phyloP scores from a whole-genome alignment of 1,284 basidiomycete species.

The Athelia psychrophila region DNA sequence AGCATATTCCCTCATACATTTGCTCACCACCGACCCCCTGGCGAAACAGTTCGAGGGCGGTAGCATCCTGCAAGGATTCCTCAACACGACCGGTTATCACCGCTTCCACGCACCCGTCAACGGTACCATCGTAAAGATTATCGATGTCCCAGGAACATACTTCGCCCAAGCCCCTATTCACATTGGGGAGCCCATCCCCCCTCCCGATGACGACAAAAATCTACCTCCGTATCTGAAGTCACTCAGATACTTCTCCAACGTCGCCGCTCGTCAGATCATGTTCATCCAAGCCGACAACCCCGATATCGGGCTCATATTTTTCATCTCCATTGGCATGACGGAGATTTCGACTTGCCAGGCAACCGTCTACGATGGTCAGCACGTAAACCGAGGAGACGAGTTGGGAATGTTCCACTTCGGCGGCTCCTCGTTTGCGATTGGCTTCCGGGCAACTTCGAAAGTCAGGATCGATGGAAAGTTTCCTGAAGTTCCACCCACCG shows the following conservation, averaged over 20 bases:
- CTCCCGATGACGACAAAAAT: background rate
- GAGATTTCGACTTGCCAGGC: conserved; percentile 39
- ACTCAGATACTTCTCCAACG: conserved; percentile 32
- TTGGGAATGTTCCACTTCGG: conserved; percentile 36
- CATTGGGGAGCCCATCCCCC: background rate
- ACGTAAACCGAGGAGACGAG: conserved; percentile 6
- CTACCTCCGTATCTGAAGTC: conserved; percentile 21
- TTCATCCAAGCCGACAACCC: conserved; percentile 37
- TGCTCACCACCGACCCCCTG: conserved; percentile 27
- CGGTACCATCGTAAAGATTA: conserved; percentile 34
- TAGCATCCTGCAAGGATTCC: conserved; percentile 40
- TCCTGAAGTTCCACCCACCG: conserved; percentile 1
- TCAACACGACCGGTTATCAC: conserved; percentile 36
- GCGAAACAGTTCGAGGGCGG: conserved; percentile 30
- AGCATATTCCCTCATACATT: conserved; percentile 36
- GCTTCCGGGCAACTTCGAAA: conserved; percentile 18
- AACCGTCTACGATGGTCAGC: conserved; percentile 9
- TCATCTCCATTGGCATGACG: conserved; percentile 39
- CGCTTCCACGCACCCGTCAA: conserved; percentile 39
- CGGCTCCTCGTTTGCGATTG: conserved; percentile 28
- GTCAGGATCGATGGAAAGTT: conserved; percentile 4
- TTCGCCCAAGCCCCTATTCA: conserved; percentile 20
- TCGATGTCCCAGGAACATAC: conserved; percentile 34
- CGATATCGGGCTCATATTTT: conserved; percentile 33
- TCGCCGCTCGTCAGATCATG: conserved; percentile 34